A percentile compares a stretch with the other conserved stretches of the same genome.
Evolutionary conservation across 2,329 filamentous ascomycete genomes (phyloP).

Genomic region (Pseudogymnoascus sp.): DNA sequence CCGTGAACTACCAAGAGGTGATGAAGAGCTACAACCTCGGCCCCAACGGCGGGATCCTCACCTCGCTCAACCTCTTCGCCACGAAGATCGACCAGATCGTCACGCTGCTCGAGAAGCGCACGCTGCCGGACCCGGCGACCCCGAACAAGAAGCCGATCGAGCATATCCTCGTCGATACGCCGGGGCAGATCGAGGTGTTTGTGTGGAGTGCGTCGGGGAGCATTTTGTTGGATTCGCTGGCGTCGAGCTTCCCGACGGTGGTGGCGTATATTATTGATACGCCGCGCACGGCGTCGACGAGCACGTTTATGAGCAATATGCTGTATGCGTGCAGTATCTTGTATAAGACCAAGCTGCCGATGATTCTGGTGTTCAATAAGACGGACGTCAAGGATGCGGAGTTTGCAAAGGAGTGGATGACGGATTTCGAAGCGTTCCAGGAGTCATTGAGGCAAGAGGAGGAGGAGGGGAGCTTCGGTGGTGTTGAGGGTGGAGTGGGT

Average conservation of each 20-base stretch:
- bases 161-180: conserved; percentile 88
- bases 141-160: conserved; percentile 53
- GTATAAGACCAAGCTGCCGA: conserved; percentile 96
- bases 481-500: conserved; percentile 43
- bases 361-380: conserved; percentile 99
- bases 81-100: conserved; percentile 98
- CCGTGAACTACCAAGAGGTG: conserved; percentile 98
- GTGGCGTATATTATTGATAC: conserved; percentile 98
- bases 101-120: conserved; percentile 79
- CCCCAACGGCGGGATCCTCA: conserved; percentile 93
- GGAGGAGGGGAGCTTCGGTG: conserved; percentile 65
- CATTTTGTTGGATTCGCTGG: conserved; percentile 86
- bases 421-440: conserved; percentile 94
- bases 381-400: conserved; percentile 86
- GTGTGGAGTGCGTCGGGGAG: conserved; percentile 95
- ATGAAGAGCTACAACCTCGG: conserved; percentile 99
- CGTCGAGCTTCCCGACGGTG: conserved; percentile 90
- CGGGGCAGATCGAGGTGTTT: conserved; percentile 97
- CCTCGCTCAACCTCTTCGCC: conserved; percentile 89
- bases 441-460: conserved; percentile 75
- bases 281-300: conserved; percentile 82
- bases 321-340: conserved; percentile 97
- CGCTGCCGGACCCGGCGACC: conserved; percentile 52
- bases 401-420: conserved; percentile 99
- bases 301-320: conserved; percentile 99